Evolutionary conservation across 148 eudicot genomes (phyloP), one percentile per base, ranked within the genome.

Genomic region (Gaultheria prostrata): DNA sequence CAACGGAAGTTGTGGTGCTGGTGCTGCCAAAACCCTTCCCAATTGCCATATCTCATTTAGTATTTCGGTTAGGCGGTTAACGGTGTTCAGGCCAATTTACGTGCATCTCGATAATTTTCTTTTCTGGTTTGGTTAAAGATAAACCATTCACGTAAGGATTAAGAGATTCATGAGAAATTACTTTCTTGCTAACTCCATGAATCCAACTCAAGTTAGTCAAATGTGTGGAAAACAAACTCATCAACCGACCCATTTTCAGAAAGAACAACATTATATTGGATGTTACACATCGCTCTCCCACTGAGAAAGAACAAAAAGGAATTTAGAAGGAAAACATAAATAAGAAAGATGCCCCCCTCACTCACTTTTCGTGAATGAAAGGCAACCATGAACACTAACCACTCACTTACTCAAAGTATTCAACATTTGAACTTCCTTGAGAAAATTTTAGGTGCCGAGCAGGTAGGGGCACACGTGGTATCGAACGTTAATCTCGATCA

Each of bases 301-400:
- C 71, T 65, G 6, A 65, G 33, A 65, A 12, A 65, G 71, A 26
- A 28, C 71, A 65, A 65, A 65, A 28, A 12, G 33, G 71, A 65
- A 65, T 26, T 28, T 30, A 65, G 61, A 85, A 51, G 72, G 2
- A 78, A 15, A 39, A 77, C 21, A 1, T 57, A 74, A 71, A 81
- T 77, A 78, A 32, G 78, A 70, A 80, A 89, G 89, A 85, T 81
- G 82, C 83, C 84, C 71, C 75, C 82, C 76, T 82, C 88, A 84
- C 88, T 87, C 88, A 86, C 91, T 89, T 90, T 90, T 89, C 90
- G 89, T 90, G 91, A 89, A 88, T 86, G 89, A 51, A 83, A 83
- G 90, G 91, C 91, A 89, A 89, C 87, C 91, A 85, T 83, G 85
- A 86, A 85, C 78, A 83, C 90, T 86, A 88, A 84, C 90, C 86